These are phyloP conservation scores for Cadophora luteo-olivacea DNA, from an alignment of 2,329 filamentous ascomycete genomes.

Conservation along the genomic window DNA sequence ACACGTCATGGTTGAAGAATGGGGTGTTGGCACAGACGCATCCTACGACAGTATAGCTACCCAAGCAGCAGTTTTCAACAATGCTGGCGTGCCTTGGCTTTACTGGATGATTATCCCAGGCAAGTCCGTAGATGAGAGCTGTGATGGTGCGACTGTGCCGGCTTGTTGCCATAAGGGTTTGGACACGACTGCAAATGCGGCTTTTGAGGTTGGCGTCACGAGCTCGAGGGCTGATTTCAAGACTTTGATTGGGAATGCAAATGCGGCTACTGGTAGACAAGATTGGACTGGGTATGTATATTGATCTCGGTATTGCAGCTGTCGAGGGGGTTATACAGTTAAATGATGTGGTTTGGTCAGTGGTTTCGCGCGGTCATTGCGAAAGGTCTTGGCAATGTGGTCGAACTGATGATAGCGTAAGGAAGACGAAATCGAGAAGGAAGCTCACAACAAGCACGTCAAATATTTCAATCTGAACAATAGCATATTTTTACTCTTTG, in stretches of 20 bases:
- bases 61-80: slow-evolving; percentile 25
- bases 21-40: slow-evolving; percentile 22
- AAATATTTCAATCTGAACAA: not conserved
- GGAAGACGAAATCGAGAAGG: not conserved
- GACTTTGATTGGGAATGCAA: not conserved
- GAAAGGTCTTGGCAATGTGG: not conserved
- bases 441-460: not conserved
- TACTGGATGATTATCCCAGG: slow-evolving; percentile 26
- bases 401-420: not conserved
- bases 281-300: not conserved
- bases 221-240: too few species aligned
- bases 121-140: not conserved
- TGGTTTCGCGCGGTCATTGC: too few species aligned
- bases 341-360: not conserved
- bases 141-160: too few species aligned
- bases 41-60: slow-evolving; percentile 20
- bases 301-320: not conserved
- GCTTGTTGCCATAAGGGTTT: too few species aligned
- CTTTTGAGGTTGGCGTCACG: too few species aligned
- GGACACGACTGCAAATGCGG: too few species aligned
- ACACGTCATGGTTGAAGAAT: slow-evolving; percentile 27
- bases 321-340: not conserved
- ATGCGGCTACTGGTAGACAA: not conserved
- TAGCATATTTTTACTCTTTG: not conserved
- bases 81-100: slow-evolving; percentile 26